Percentiles rank a stretch among this genome's conserved stretches.
phyloP scores from a whole-genome alignment of 441 rosid species.

The Adansonia madagascariensis region DNA sequence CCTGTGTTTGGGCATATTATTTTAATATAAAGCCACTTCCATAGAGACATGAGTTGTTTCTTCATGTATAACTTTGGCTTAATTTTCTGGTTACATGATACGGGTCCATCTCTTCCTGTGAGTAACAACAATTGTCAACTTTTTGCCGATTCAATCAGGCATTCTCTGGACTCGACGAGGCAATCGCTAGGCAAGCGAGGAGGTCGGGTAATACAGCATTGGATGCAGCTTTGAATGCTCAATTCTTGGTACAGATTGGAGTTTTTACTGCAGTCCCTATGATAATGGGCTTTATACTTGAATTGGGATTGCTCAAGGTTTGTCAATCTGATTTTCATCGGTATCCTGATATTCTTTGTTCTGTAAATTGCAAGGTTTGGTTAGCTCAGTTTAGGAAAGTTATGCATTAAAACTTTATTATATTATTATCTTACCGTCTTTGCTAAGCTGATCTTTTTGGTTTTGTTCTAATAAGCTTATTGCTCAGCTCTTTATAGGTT shows the following conservation, averaged over 20 bases:
- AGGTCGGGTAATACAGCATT: constrained; percentile 74
- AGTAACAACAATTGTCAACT: constrained; percentile 16
- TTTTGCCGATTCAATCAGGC: constrained; percentile 57
- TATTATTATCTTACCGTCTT: not conserved
- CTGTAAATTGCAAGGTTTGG: constrained; percentile 8
- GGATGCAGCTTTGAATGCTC: constrained; percentile 89
- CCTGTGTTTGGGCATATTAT: not conserved
- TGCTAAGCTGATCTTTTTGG: not conserved
- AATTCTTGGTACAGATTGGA: constrained; percentile 96
- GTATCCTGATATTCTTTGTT: constrained; percentile 21
- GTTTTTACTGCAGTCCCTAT: constrained; percentile 98
- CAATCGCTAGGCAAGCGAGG: constrained; percentile 57
- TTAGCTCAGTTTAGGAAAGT: constrained; percentile 6
- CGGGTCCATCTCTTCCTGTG: not conserved
- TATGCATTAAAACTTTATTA: not conserved
- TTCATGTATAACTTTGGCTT: not conserved
- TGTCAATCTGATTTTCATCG: constrained; percentile 33
- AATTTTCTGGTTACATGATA: not conserved
- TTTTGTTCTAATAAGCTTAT: not conserved
- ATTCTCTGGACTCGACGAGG: constrained; percentile 84
- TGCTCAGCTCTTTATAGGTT: not conserved
- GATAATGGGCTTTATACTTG: constrained; percentile 98
- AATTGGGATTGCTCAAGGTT: constrained; percentile 87
- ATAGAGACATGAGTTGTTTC: not conserved
- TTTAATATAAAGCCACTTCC: not conserved